phyloP scores from a whole-genome alignment of 2,329 filamentous ascomycete species.

The Aspergillus hiratsukae region DNA sequence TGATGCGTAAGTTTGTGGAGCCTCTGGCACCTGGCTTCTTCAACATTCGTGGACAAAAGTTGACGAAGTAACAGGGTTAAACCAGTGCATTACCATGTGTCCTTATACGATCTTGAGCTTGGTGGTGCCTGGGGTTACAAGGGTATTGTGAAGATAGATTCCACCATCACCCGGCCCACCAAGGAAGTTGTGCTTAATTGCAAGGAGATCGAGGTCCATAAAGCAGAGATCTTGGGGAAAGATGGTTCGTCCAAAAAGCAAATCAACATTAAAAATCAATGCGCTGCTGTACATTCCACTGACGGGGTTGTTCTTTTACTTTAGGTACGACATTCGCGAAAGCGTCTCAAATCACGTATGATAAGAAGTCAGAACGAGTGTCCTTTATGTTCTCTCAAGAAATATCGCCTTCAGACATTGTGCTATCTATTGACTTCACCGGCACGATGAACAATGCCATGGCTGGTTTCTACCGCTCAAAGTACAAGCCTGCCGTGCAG shows the following conservation, averaged over 20 bases:
- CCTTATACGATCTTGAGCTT: slow-evolving; percentile 71
- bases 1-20: slow-evolving; percentile 34
- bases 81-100: slow-evolving; percentile 80
- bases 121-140: slow-evolving; percentile 73
- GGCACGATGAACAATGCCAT: slow-evolving; percentile 85
- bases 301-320: neutral
- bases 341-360: slow-evolving; percentile 68
- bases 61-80: slow-evolving; percentile 55
- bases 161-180: slow-evolving; percentile 66
- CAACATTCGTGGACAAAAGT: slow-evolving; percentile 1
- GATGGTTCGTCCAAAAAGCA: slow-evolving; percentile 26
- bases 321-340: slow-evolving; percentile 34
- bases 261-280: neutral
- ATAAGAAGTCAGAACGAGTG: slow-evolving; percentile 77
- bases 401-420: slow-evolving; percentile 63
- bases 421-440: slow-evolving; percentile 68
- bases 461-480: slow-evolving; percentile 89
- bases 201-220: slow-evolving; percentile 73
- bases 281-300: neutral
- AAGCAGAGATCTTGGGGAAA: slow-evolving; percentile 41
- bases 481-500: slow-evolving; percentile 77
- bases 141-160: slow-evolving; percentile 76
- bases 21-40: slow-evolving; percentile 1
- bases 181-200: slow-evolving; percentile 80
- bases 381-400: slow-evolving; percentile 72